Evolutionary conservation across 2,329 filamentous ascomycete genomes (phyloP).

Genomic region (Clonostachys chloroleuca): DNA sequence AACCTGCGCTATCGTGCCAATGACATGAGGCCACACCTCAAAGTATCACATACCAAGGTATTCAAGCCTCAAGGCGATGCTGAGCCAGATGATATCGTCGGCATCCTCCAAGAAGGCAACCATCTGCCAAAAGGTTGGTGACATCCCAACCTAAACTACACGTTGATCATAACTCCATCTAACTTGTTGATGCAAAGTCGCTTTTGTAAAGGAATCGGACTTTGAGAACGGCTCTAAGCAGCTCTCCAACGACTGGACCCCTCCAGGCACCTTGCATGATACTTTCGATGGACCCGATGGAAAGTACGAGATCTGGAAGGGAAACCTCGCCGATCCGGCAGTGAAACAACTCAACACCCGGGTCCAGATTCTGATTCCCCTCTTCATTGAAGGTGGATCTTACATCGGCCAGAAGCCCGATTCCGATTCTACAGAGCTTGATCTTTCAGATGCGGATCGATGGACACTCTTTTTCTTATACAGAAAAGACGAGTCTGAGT

Average conservation of each 20-base stretch:
- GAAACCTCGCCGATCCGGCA: conserved; percentile 64
- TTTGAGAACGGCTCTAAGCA: conserved; percentile 56
- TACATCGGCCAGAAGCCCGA: conserved; percentile 51
- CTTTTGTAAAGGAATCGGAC: conserved; percentile 57
- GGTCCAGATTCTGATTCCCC: conserved; percentile 75
- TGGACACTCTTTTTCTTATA: conserved; percentile 94
- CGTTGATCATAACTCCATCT: conserved; percentile 6
- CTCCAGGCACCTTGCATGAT: conserved; percentile 70
- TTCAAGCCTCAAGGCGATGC: conserved; percentile 65
- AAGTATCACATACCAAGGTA: conserved; percentile 67
- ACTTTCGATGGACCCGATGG: conserved; percentile 57
- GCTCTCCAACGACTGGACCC: conserved; percentile 47
- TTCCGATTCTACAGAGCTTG: conserved; percentile 54
- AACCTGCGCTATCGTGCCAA: conserved; percentile 61
- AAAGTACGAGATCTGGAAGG: conserved; percentile 81
- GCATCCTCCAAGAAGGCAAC: conserved; percentile 55
- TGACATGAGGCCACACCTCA: conserved; percentile 75
- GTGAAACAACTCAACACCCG: conserved; percentile 72
- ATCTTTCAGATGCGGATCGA: conserved; percentile 70
- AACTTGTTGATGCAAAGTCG: conserved; percentile 39
- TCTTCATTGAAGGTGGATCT: conserved; percentile 93
- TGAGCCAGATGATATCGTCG: conserved; percentile 64
- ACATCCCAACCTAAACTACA: neutral
- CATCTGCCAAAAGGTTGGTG: conserved; percentile 62
- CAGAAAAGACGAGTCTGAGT: conserved; percentile 49